A percentile compares a stretch with the other conserved stretches of the same genome.
phyloP scores from a whole-genome alignment of 2,329 filamentous ascomycete species.

The Ophiostoma sp. region DNA sequence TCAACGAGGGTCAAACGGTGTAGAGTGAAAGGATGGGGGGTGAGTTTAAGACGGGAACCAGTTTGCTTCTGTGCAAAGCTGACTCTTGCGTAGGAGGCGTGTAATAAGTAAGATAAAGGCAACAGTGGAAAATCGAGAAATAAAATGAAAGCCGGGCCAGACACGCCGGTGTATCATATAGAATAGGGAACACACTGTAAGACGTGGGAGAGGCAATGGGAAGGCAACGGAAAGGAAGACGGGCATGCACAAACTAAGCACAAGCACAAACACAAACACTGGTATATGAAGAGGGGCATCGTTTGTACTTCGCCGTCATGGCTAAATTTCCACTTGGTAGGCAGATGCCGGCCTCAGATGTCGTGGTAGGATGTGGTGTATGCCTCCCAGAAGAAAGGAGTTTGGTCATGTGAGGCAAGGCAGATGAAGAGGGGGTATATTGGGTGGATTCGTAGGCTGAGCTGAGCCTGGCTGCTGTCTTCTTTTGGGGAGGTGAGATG shows the following conservation, averaged over 20 bases:
- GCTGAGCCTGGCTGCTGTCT: constrained; percentile 8
- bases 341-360: constrained; percentile 1
- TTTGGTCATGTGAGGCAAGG: not conserved
- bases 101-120: not conserved
- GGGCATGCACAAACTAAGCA: constrained; percentile 5
- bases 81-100: not conserved
- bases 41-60: not conserved
- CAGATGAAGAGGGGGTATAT: not conserved
- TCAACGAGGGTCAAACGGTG: constrained; percentile 16
- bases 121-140: not conserved
- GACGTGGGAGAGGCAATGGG: constrained; percentile 31
- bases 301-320: constrained; percentile 10
- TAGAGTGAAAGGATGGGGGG: not conserved
- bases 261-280: constrained; percentile 14
- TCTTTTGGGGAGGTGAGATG: constrained; percentile 4
- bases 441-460: constrained; percentile 17
- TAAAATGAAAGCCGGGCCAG: not conserved
- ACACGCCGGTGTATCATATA: constrained; percentile 29
- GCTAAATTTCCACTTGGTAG: constrained; percentile 14
- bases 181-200: constrained; percentile 30
- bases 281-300: constrained; percentile 6
- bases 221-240: constrained; percentile 12
- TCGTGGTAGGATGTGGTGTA: not conserved
- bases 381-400: too few species aligned
- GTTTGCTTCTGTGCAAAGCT: not conserved